Conservation (phyloP, 352 stramenopile species). For the Aphanomyces euteiches region DNA sequence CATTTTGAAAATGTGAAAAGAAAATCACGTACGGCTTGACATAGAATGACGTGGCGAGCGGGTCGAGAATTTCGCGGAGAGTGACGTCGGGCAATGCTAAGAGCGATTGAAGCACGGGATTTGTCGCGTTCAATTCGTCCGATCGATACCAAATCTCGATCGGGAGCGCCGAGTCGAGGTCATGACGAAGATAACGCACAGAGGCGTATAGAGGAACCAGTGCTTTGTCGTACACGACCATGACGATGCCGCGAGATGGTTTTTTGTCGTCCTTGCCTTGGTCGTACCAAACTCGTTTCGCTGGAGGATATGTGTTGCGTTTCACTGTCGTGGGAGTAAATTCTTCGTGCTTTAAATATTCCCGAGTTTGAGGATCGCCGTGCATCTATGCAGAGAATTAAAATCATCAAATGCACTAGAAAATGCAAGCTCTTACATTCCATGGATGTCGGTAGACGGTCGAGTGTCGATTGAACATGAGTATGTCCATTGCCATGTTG, state of each 20-base stretch:
- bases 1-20: constrained; percentile 51
- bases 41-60: constrained; percentile 45
- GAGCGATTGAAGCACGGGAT: constrained; percentile 35
- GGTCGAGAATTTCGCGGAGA: constrained; percentile 48
- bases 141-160: constrained; percentile 53
- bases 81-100: constrained; percentile 36
- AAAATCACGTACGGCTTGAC: constrained; percentile 57
- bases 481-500: constrained; percentile 41
- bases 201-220: constrained; percentile 45
- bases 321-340: not conserved
- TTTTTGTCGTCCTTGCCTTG: not conserved
- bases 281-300: constrained; percentile 12
- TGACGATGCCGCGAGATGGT: constrained; percentile 41
- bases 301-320: not conserved
- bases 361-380: not conserved
- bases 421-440: constrained; percentile 1
- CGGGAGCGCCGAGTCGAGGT: constrained; percentile 39
- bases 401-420: not conserved
- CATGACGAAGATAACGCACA: constrained; percentile 37
- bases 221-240: constrained; percentile 57
- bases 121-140: constrained; percentile 29
- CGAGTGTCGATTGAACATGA: constrained; percentile 18
- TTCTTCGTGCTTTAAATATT: not conserved
- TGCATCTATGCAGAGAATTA: not conserved
- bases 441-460: constrained; percentile 11